Evolutionary conservation across 1,284 basidiomycete genomes (phyloP), one percentile per base, ranked within the genome.

Genomic region (Ganoderma lucidum): DNA sequence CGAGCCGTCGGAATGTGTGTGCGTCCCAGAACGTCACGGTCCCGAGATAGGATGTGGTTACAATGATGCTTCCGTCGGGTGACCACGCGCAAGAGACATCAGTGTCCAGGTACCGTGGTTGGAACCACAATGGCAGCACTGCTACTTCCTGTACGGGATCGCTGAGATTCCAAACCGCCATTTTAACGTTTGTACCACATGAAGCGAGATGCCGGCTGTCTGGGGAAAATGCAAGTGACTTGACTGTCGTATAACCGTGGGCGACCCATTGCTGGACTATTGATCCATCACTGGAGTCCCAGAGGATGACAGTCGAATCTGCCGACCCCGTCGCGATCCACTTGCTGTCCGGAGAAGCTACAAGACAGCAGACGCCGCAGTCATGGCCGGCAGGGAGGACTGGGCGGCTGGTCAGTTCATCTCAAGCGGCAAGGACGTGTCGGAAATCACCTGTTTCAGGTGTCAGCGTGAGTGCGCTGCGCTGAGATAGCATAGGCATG

Each of bases 121-220:
- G 23, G 23, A 23, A 23, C 23, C 23, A 23, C 23, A 23, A 23
- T 23, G 23, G 23, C 23, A 23, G 35, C 35, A 35, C 35, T 35
- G 35, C 35, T 3, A 35, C 35, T 35, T 35, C 35, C 35, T 8
- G 35, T 8, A 35, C 35, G 8, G 35, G 35, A 35, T 35, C 35
- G 32, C 55, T 58, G 55, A 58, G 30, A 17, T 59, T 35, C 56
- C 56, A 59, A 37, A 59, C n/a, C 17, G 10, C 56, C 17, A 17
- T 17, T 3, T 28, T n/a, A 4, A 3, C 6, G 15, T 56, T 30
- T 19, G 15, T 17, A 2, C 56, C 37, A 8, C 32, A 35, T 1
- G 56, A 59, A 9, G 17, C 35, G 17, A 59, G 56, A 15, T 39
- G 14, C 12, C 6, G 19, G 19, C 37, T 35, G 35, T 59, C 56